Percentiles rank a stretch among this genome's conserved stretches.
phyloP scores from a whole-genome alignment of 1,284 basidiomycete genomes.

The Ustilago loliicola region DNA sequence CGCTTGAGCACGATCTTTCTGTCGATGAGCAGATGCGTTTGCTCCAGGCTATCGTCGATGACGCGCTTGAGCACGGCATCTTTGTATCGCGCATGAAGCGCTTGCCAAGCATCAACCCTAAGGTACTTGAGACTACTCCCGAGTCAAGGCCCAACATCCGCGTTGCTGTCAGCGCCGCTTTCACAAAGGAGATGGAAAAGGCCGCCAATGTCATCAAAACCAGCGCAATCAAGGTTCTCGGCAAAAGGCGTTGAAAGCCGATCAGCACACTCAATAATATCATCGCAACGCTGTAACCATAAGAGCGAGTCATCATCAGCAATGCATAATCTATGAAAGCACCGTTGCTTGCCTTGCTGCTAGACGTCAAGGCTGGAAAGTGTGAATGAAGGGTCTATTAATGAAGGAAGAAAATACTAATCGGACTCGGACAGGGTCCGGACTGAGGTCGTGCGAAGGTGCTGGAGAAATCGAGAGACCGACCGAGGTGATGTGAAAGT shows the following conservation, averaged over 20 bases:
- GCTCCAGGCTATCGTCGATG: constrained; percentile 63
- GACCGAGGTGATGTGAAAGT: not conserved
- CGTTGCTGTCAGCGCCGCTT: constrained; percentile 81
- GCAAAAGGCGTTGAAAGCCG: constrained; percentile 58
- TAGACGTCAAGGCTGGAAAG: not conserved
- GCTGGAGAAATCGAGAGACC: not conserved
- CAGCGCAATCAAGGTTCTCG: constrained; percentile 79
- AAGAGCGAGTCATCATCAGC: not conserved
- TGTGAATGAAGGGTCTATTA: not conserved
- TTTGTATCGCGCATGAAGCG: constrained; percentile 56
- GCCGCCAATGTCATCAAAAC: constrained; percentile 82
- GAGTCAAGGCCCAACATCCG: constrained; percentile 82
- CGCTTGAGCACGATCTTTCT: constrained; percentile 53
- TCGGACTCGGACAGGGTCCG: too few species aligned
- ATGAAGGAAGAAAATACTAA: too few species aligned
- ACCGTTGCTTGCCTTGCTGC: not conserved
- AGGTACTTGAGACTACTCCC: constrained; percentile 54
- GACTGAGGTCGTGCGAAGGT: not conserved
- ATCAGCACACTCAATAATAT: not conserved
- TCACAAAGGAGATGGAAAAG: constrained; percentile 92
- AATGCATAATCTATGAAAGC: constrained; percentile 7
- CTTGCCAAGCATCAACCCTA: constrained; percentile 60
- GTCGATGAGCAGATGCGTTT: constrained; percentile 58
- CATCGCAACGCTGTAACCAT: not conserved
- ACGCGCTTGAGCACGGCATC: constrained; percentile 62